These are phyloP conservation scores for Neonothopanus nambi DNA, from an alignment of 1,284 basidiomycete species.

Conservation along the genomic window DNA sequence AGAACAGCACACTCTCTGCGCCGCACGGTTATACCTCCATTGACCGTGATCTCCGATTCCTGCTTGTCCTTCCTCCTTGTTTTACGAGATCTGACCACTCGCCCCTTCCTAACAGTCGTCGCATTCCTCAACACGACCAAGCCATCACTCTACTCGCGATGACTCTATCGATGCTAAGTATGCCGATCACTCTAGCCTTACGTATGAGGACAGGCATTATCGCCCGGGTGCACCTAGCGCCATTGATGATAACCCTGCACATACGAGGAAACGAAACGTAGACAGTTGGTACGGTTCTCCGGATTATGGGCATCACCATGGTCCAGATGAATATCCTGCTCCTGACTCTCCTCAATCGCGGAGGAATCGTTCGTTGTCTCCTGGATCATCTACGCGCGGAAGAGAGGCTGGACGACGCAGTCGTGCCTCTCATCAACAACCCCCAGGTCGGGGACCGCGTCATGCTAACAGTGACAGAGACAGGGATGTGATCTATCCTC, in stretches of 20 bases:
- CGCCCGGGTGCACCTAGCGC: conserved; percentile 33
- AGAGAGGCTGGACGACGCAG: conserved; percentile 16
- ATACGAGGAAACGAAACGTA: conserved; percentile 18
- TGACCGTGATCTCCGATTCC: conserved; percentile 11
- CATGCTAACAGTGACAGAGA: conserved; percentile 33
- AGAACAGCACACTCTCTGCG: conserved; percentile 10
- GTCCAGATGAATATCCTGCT: conserved; percentile 27
- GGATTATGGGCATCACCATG: conserved; percentile 24
- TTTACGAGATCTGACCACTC: conserved; percentile 11
- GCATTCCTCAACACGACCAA: neutral
- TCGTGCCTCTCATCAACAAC: conserved; percentile 20
- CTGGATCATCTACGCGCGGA: conserved; percentile 16
- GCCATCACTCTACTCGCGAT: conserved; percentile 1
- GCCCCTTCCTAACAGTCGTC: conserved; percentile 9
- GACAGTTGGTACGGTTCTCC: conserved; percentile 9
- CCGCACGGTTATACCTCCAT: conserved; percentile 25
- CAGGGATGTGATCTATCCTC: conserved; percentile 23
- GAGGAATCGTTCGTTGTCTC: conserved; percentile 20
- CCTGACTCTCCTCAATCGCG: neutral
- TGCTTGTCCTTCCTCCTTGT: conserved; percentile 4
- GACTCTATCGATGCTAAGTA: conserved; percentile 29
- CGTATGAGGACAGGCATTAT: conserved; percentile 66
- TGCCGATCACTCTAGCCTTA: conserved; percentile 30
- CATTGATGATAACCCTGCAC: conserved; percentile 14
- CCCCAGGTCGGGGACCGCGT: conserved; percentile 21